These are phyloP conservation scores for Gyrodon lividus DNA, from an alignment of 768 basidiomycete genomes.

Conservation along the genomic window DNA sequence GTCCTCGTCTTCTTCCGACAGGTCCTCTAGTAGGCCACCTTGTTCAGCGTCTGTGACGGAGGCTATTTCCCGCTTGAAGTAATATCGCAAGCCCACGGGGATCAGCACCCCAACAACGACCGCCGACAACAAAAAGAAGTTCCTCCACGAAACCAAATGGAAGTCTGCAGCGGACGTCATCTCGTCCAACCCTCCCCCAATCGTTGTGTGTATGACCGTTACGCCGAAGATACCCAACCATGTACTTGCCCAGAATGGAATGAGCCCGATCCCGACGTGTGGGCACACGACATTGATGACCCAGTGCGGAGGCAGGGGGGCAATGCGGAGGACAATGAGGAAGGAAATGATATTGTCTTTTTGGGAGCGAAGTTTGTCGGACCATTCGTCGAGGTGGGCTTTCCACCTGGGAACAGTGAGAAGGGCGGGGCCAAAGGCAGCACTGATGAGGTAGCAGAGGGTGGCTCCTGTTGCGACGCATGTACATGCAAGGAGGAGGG, in stretches of 20 bases:
- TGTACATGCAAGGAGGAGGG: conserved; percentile 86
- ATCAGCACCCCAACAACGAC: conserved; percentile 92
- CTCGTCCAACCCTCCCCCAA: conserved; percentile 88
- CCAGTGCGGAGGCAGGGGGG: conserved; percentile 96
- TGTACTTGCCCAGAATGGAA: conserved; percentile 88
- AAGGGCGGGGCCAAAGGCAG: conserved; percentile 89
- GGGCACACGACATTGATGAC: conserved; percentile 91
- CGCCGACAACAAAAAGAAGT: conserved; percentile 81
- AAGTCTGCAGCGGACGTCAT: conserved; percentile 96
- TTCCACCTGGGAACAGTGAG: conserved; percentile 86
- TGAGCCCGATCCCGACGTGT: conserved; percentile 82
- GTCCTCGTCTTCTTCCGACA: conserved; percentile 40
- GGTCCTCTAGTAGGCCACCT: conserved; percentile 34
- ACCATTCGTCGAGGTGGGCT: conserved; percentile 78
- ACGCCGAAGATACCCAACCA: conserved; percentile 91
- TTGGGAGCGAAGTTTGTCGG: conserved; percentile 71
- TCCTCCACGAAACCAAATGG: conserved; percentile 88
- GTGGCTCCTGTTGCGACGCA: conserved; percentile 91
- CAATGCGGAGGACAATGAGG: conserved; percentile 91
- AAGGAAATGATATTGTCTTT: conserved; percentile 87
- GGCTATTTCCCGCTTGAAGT: conserved; percentile 66
- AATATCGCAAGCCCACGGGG: conserved; percentile 84
- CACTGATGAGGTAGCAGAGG: conserved; percentile 89
- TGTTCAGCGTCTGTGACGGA: conserved; percentile 37
- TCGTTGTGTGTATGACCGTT: conserved; percentile 91